Evolutionary conservation across 2,329 filamentous ascomycete species (phyloP), one percentile per base, ranked within the genome.

Genomic region (Pseudodiploospora longispora): DNA sequence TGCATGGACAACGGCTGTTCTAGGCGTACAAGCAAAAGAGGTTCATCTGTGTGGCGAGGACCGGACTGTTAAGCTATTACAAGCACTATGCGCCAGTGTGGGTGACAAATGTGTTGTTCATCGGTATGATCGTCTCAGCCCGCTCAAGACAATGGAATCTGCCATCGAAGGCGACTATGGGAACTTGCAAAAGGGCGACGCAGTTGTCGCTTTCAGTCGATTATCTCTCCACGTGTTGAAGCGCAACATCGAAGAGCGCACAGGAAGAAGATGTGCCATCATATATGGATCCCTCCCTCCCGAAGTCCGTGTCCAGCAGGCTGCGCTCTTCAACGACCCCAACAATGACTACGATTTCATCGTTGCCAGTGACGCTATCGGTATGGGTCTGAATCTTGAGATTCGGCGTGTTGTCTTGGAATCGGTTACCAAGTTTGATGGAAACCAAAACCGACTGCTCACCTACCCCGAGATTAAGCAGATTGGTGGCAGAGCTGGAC

Each of bases 311-410:
- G 88, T 89, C 3, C 82, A 91, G 59, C 93, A 98, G 66, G 93
- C 93, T 1, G 80, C 81, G 10, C 72, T 97, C 0, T 98, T 98
- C 72, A 98, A 98, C 59, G 87, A 97, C 51, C 90, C 89, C 0
- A 66, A 95, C 59, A 98, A 94, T 60, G 90, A 96, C 47, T 98
- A 96, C 59, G 93, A 98, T 60, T 94, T 82, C 54, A 72, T 98
- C 5, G 90, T 93, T 28, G 93, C 94, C 6, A 96, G 88, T 55
- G 89, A 96, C 65, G 93, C 93, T 38, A 91, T 98, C 50, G 93
- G 93, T 33, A 97, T 98, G 91, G 93, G 94, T 1, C 70, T 98
- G 27, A 98, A 98, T 58, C 67, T 98, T 61, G 89, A 82, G 64
- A 88, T 96, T 60, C 93, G 89, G 59, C 85, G 94, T 28, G 78